phyloP scores from a whole-genome alignment of 2,329 filamentous ascomycete genomes.

The Ciborinia camelliae region DNA sequence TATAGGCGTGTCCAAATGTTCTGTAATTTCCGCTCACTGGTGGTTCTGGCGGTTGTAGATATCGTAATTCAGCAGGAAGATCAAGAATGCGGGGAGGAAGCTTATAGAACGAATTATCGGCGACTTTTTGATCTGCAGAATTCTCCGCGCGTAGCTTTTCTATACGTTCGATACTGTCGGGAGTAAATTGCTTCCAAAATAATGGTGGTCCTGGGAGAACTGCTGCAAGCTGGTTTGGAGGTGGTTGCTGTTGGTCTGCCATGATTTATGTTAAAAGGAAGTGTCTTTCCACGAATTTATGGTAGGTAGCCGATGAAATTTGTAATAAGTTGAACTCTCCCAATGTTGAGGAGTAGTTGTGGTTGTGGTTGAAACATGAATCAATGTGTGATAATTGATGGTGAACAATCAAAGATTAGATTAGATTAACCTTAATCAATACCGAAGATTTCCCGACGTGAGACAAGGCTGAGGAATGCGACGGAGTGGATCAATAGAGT shows the following conservation, averaged over 20 bases:
- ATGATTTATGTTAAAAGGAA: conserved; percentile 42
- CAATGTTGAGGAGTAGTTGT: neutral
- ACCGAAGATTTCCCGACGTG: conserved; percentile 3
- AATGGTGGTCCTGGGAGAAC: conserved; percentile 83
- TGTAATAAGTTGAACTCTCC: neutral
- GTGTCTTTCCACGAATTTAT: neutral
- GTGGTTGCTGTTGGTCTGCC: conserved; percentile 48
- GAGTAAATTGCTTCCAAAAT: conserved; percentile 86
- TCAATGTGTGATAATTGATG: neutral
- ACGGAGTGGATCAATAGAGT: neutral
- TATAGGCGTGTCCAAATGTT: conserved; percentile 68
- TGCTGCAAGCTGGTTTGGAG: conserved; percentile 49
- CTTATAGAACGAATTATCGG: conserved; percentile 26
- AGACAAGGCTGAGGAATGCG: conserved; percentile 14
- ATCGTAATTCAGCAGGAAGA: conserved; percentile 59
- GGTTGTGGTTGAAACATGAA: neutral
- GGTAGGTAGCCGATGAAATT: neutral
- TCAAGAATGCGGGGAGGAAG: conserved; percentile 33
- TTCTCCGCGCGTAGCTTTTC: conserved; percentile 44
- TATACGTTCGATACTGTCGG: conserved; percentile 64
- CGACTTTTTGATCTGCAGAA: conserved; percentile 10
- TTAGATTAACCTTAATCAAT: neutral
- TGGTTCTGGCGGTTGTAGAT: conserved; percentile 76
- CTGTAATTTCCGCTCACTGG: conserved; percentile 69
- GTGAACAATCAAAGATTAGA: conserved; percentile 7